Evolutionary conservation across 768 basidiomycete species (phyloP).

Genomic region (Podaxis sp.): DNA sequence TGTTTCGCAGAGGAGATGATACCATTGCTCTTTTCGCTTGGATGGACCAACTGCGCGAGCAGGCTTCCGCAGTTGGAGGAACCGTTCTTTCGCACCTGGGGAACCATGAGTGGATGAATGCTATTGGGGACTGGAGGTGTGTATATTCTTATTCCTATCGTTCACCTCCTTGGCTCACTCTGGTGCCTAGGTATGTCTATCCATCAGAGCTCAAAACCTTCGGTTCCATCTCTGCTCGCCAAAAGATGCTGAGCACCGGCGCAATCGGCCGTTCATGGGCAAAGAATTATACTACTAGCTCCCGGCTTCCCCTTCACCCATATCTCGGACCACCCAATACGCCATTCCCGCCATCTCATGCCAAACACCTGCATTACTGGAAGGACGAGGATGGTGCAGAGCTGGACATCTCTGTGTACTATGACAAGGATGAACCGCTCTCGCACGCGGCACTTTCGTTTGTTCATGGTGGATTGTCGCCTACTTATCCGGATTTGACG

Average conservation of each 20-base stretch:
- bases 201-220: slow-evolving; percentile 81
- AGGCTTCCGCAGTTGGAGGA: slow-evolving; percentile 71
- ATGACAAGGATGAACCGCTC: slow-evolving; percentile 43
- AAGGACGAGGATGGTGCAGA: slow-evolving; percentile 23
- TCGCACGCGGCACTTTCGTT: slow-evolving; percentile 86
- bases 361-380: slow-evolving; percentile 28
- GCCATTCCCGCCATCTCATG: slow-evolving; percentile 44
- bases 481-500: slow-evolving; percentile 66
- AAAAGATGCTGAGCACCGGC: slow-evolving; percentile 72
- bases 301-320: slow-evolving; percentile 78
- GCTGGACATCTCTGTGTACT: slow-evolving; percentile 16
- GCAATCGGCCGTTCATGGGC: slow-evolving; percentile 83
- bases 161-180: not conserved
- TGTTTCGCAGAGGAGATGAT: slow-evolving; percentile 69
- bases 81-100: slow-evolving; percentile 78
- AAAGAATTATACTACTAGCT: slow-evolving; percentile 77
- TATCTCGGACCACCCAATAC: slow-evolving; percentile 67
- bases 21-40: slow-evolving; percentile 81
- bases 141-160: not conserved
- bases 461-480: slow-evolving; percentile 89
- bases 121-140: slow-evolving; percentile 49
- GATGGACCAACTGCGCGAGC: slow-evolving; percentile 80
- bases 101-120: slow-evolving; percentile 98
- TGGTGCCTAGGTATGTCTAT: slow-evolving; percentile 70
- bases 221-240: slow-evolving; percentile 66